Percentiles rank a stretch among this genome's conserved stretches.
Conservation (phyloP, 352 stramenopile genomes). For the Phytopythium ostracodes region DNA sequence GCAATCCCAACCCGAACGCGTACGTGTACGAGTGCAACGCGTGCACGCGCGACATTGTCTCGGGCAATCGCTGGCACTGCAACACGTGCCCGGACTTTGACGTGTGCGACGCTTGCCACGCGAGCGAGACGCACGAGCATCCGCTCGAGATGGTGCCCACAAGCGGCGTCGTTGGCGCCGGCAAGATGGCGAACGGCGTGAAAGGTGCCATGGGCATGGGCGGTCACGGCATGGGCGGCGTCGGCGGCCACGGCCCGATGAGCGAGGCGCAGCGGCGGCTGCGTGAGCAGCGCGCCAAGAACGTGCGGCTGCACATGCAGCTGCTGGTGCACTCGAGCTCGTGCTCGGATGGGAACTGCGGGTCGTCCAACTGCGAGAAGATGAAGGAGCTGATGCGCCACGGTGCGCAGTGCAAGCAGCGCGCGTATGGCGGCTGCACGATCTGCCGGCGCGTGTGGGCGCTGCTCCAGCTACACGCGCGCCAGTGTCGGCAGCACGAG, state of each 20-base stretch:
- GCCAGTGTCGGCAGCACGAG: conserved; percentile 92
- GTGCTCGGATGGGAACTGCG: conserved; percentile 90
- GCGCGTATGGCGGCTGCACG: conserved; percentile 91
- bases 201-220: neutral
- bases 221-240: conserved; percentile 9
- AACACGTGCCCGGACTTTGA: conserved; percentile 87
- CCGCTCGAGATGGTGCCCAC: conserved; percentile 78
- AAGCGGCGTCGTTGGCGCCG: conserved; percentile 26
- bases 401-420: conserved; percentile 90
- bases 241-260: conserved; percentile 26
- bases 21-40: conserved; percentile 87
- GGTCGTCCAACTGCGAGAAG: conserved; percentile 96
- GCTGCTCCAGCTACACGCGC: conserved; percentile 96
- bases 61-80: conserved; percentile 88
- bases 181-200: conserved; percentile 8
- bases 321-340: conserved; percentile 96
- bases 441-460: conserved; percentile 97
- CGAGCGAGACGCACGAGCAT: conserved; percentile 81
- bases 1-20: conserved; percentile 91
- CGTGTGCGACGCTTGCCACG: conserved; percentile 85
- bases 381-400: conserved; percentile 99
- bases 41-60: conserved; percentile 80
- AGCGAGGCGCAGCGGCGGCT: conserved; percentile 62
- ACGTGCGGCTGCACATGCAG: conserved; percentile 97
- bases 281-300: conserved; percentile 89